Conservation (phyloP, 2,329 filamentous ascomycete species). For the Parastagonospora avenae region DNA sequence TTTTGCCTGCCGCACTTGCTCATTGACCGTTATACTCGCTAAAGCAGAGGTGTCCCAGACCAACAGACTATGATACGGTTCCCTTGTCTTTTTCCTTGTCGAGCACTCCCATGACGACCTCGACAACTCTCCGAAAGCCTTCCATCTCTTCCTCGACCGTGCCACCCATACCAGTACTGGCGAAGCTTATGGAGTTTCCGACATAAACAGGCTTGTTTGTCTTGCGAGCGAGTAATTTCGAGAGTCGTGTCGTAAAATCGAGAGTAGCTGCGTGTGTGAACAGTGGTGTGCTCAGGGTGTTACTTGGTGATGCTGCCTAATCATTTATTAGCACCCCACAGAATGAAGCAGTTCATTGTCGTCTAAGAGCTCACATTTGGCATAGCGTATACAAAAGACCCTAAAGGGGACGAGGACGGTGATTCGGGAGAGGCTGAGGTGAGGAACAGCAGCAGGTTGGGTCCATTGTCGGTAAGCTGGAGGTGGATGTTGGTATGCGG, state of each 20-base stretch:
- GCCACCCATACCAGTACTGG: conserved; percentile 73
- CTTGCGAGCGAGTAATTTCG: conserved; percentile 79
- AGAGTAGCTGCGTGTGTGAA: conserved; percentile 76
- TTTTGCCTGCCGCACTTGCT: too few relatives aligned
- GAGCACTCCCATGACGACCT: conserved; percentile 67
- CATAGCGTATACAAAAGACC: conserved; percentile 92
- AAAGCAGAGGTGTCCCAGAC: too few relatives aligned
- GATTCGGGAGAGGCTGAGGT: conserved; percentile 56
- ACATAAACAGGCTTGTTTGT: conserved; percentile 82
- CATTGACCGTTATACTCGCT: too few relatives aligned
- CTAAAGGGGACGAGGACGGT: conserved; percentile 58
- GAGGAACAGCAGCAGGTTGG: conserved; percentile 62
- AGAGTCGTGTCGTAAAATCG: conserved; percentile 85
- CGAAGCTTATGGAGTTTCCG: conserved; percentile 82
- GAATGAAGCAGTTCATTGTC: too few relatives aligned
- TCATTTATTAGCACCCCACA: too few relatives aligned
- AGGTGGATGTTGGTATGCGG: conserved; percentile 63
- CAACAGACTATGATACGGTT: not conserved
- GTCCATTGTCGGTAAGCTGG: conserved; percentile 60
- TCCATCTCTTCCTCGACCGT: conserved; percentile 94
- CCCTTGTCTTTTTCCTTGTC: conserved; percentile 10
- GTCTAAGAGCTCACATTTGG: conserved; percentile 87
- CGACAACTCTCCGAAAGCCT: conserved; percentile 75
- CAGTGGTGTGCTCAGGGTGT: conserved; percentile 78
- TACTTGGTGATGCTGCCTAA: conserved; percentile 40